A percentile compares a stretch with the other conserved stretches of the same genome.
Evolutionary conservation across 106 monocot genomes (phyloP).

Genomic region (Gastrodia elata): DNA sequence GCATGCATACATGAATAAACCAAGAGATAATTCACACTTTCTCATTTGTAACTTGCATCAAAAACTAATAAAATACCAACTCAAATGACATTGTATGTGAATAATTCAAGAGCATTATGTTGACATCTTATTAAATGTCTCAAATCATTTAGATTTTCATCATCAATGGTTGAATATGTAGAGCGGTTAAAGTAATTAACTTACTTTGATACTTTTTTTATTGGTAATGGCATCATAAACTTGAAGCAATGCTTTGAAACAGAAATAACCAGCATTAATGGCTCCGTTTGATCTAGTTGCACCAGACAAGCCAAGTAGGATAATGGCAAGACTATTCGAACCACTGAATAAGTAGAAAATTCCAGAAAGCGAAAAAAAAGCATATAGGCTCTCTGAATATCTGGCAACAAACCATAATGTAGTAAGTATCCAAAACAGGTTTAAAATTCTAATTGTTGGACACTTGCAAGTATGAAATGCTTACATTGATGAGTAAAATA

Average conservation of each 20-base stretch:
- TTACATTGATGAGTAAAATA: slow-evolving; percentile 79
- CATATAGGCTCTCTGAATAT: slow-evolving; percentile 73
- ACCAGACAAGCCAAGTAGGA: slow-evolving; percentile 57
- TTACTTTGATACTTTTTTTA: slow-evolving; percentile 32
- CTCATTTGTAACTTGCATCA: not conserved
- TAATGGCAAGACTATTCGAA: slow-evolving; percentile 33
- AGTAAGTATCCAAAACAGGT: not conserved
- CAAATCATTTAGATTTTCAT: not conserved
- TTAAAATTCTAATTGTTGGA: not conserved
- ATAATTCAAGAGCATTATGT: not conserved
- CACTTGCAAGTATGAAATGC: not conserved
- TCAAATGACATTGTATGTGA: not conserved
- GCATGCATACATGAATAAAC: no score
- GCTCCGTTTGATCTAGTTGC: slow-evolving; percentile 72
- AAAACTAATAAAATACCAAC: not conserved
- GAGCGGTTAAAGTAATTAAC: not conserved
- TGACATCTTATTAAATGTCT: not conserved
- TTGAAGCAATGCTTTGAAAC: slow-evolving; percentile 40
- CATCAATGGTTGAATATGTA: not conserved
- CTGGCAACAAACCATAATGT: slow-evolving; percentile 27
- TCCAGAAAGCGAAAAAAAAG: slow-evolving; percentile 55
- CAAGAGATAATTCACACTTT: not conserved
- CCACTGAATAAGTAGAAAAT: slow-evolving; percentile 59
- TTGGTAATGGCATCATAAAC: slow-evolving; percentile 30
- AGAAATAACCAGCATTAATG: slow-evolving; percentile 76